A percentile compares a stretch with the other conserved stretches of the same genome.
Conservation (phyloP, 495 filamentous ascomycete species). For the Oidiodendron maius region DNA sequence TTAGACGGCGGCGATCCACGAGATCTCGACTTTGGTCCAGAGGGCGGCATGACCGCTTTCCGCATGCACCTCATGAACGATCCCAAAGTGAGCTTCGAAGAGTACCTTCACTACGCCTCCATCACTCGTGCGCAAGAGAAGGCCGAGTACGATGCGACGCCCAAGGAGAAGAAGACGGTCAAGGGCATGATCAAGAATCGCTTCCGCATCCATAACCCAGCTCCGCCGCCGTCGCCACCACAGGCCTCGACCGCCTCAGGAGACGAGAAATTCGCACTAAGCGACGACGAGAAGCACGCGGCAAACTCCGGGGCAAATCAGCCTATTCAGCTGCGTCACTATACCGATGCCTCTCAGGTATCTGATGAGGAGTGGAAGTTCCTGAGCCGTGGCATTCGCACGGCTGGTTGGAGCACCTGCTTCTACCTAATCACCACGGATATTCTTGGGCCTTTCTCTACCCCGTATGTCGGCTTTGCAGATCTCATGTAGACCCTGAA, state of each 20-base stretch:
- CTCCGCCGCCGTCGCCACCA: background rate
- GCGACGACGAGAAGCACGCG: constrained; percentile 16
- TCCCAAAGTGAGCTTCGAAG: constrained; percentile 20
- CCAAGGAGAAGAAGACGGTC: constrained; percentile 20
- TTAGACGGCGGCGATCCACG: constrained; percentile 20
- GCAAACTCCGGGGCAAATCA: background rate
- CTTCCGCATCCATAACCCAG: constrained; percentile 20
- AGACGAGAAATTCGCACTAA: background rate
- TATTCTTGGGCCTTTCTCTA: constrained; percentile 52
- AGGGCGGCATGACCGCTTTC: constrained; percentile 11
- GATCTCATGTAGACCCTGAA: too few species aligned
- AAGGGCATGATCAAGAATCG: constrained; percentile 24
- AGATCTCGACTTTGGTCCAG: too few species aligned
- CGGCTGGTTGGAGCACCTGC: constrained; percentile 40
- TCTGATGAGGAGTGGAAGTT: constrained; percentile 35
- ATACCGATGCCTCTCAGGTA: constrained; percentile 10
- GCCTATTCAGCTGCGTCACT: background rate
- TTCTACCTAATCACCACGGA: constrained; percentile 55
- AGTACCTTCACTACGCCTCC: constrained; percentile 42
- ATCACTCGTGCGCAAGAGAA: constrained; percentile 34
- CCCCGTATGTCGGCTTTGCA: constrained; percentile 19
- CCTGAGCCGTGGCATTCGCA: constrained; percentile 40
- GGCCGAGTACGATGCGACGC: constrained; percentile 16
- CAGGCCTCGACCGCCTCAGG: background rate
- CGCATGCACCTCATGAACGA: background rate